Evolutionary conservation across 2,329 filamentous ascomycete species (phyloP).

Genomic region (Paraphaeosphaeria sporulosa): DNA sequence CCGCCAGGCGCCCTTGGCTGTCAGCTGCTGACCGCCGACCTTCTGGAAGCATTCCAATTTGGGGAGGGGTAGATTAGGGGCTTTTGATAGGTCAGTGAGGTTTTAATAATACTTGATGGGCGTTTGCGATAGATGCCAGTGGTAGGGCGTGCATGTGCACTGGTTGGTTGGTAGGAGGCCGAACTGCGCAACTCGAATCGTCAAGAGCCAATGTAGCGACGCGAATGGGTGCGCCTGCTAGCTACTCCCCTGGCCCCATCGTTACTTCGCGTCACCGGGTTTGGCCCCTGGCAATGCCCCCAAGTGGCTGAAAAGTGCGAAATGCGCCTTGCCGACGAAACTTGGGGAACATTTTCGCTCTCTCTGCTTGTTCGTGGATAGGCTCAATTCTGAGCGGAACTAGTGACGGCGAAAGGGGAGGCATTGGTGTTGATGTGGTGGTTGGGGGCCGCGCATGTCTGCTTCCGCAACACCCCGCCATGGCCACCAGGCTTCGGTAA

Average conservation of each 20-base stretch:
- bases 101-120: not conserved
- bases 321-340: slow-evolving; percentile 7
- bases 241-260: not conserved
- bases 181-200: not conserved
- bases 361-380: not conserved
- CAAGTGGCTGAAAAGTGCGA: not conserved
- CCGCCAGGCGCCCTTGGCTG: slow-evolving; percentile 10
- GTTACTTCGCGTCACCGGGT: slow-evolving; percentile 6
- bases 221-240: not conserved
- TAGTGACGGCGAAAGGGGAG: not conserved
- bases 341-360: not conserved
- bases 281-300: not conserved
- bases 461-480: not conserved
- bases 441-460: not conserved
- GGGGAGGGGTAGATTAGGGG: not conserved
- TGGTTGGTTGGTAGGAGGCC: slow-evolving; percentile 1
- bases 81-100: not conserved
- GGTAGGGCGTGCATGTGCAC: not conserved
- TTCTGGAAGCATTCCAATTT: slow-evolving; percentile 18
- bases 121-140: slow-evolving; percentile 1
- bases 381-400: not conserved
- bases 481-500: not conserved
- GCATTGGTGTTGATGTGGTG: slow-evolving; percentile 1
- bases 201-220: not conserved
- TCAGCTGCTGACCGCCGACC: slow-evolving; percentile 8